Percentiles rank a stretch among this genome's conserved stretches.
Conservation (phyloP, 495 filamentous ascomycete genomes). For the Podospora fimiseda region DNA sequence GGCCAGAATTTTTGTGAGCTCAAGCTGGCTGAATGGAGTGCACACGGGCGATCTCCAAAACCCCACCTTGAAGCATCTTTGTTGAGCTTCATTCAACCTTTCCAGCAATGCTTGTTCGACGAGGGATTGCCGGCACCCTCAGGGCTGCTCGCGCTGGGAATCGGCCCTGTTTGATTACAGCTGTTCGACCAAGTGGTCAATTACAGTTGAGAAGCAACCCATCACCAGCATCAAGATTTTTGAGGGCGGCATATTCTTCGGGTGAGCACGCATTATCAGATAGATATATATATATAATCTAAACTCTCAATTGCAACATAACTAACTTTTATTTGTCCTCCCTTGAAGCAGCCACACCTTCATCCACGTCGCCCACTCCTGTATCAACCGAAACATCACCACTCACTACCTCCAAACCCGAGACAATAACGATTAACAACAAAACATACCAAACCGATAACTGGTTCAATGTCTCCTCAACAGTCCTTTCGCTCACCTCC, state of each 20-base stretch:
- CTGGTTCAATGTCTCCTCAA: constrained; percentile 79
- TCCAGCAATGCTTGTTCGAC: constrained; percentile 16
- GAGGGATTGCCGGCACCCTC: constrained; percentile 9
- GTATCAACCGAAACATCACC: neutral
- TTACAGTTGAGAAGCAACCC: neutral
- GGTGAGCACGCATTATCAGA: constrained; percentile 12
- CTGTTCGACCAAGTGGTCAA: constrained; percentile 5
- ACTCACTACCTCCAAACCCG: neutral
- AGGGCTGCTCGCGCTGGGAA: constrained; percentile 1
- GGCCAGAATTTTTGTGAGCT: neutral
- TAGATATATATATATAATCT: too few relatives aligned
- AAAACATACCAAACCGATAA: constrained; percentile 57
- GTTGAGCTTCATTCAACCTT: constrained; percentile 2
- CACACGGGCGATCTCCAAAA: neutral
- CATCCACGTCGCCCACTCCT: neutral
- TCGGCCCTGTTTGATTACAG: constrained; percentile 1
- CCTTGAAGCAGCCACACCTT: constrained; percentile 3
- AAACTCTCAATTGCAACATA: too few relatives aligned
- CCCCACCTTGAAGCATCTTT: constrained; percentile 5
- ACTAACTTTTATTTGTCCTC: too few relatives aligned
- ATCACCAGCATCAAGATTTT: neutral
- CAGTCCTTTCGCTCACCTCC: constrained; percentile 64
- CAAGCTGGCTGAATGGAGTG: neutral
- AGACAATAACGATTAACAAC: constrained; percentile 47
- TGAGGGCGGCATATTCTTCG: constrained; percentile 19